These are phyloP conservation scores for Lichtheimia corymbifera DNA, from an alignment of 371 early-diverging fungal genomes.

Conservation along the genomic window DNA sequence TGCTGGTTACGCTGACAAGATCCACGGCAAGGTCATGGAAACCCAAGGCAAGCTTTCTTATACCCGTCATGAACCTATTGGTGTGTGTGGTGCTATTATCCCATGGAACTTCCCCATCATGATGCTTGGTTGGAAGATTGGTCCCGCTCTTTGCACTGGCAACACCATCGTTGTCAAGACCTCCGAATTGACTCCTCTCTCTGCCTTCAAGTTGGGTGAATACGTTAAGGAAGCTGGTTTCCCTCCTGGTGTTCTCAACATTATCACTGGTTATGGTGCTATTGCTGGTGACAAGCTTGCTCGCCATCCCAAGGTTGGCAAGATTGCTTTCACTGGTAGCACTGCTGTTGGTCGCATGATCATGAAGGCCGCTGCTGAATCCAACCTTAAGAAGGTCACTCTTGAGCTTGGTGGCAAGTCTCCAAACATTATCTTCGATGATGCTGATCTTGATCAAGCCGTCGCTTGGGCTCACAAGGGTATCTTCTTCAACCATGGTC, in stretches of 20 bases:
- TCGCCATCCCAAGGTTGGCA: conserved; percentile 46
- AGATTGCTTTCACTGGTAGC: conserved; percentile 71
- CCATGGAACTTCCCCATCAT: conserved; percentile 87
- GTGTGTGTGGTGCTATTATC: conserved; percentile 81
- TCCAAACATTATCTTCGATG: conserved; percentile 89
- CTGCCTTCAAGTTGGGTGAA: conserved; percentile 50
- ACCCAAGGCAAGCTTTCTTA: conserved; percentile 55
- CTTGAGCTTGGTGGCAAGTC: conserved; percentile 89
- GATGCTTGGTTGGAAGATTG: conserved; percentile 83
- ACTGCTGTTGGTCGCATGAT: conserved; percentile 57
- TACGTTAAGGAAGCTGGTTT: conserved; percentile 55
- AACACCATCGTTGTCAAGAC: conserved; percentile 85
- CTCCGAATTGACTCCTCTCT: conserved; percentile 72
- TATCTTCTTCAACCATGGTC: conserved; percentile 83
- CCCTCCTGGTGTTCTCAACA: conserved; percentile 75
- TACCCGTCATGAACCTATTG: conserved; percentile 79
- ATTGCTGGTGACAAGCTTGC: conserved; percentile 42
- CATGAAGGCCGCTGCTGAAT: conserved; percentile 60
- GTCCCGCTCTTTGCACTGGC: conserved; percentile 88
- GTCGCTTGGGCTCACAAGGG: conserved; percentile 72
- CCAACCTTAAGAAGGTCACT: conserved; percentile 78
- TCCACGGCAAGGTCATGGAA: conserved; percentile 58
- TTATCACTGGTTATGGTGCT: conserved; percentile 58
- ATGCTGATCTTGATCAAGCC: conserved; percentile 81
- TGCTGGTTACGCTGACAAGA: conserved; percentile 82